phyloP scores from a whole-genome alignment of 2,329 filamentous ascomycete species.

The Colletotrichum tanaceti region DNA sequence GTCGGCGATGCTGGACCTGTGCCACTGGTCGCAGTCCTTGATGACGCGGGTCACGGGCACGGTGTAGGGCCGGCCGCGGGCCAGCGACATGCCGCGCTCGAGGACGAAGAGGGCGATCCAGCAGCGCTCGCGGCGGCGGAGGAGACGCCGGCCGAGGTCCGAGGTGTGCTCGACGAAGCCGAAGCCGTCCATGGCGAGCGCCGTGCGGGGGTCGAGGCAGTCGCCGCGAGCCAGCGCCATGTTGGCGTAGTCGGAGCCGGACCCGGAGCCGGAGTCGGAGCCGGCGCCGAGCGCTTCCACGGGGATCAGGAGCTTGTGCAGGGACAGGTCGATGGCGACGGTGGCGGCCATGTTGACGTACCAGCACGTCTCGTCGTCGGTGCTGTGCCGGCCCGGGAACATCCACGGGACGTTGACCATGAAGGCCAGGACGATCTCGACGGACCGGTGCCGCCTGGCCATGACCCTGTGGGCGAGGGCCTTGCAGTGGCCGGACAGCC shows the following conservation, averaged over 20 bases:
- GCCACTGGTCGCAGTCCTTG: slow-evolving; percentile 77
- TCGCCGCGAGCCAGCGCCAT: slow-evolving; percentile 70
- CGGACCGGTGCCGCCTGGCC: slow-evolving; percentile 71
- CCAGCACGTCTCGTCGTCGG: slow-evolving; percentile 78
- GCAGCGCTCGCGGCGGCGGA: slow-evolving; percentile 74
- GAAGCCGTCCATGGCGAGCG: slow-evolving; percentile 76
- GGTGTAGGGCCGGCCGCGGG: slow-evolving; percentile 75
- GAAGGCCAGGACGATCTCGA: slow-evolving; percentile 79
- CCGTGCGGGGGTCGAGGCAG: slow-evolving; percentile 74
- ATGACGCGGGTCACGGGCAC: slow-evolving; percentile 75
- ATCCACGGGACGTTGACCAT: slow-evolving; percentile 84
- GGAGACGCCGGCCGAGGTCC: slow-evolving; percentile 68
- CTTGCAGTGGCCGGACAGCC: slow-evolving; percentile 73
- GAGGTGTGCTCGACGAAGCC: slow-evolving; percentile 70
- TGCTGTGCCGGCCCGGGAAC: slow-evolving; percentile 73
- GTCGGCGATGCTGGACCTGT: slow-evolving; percentile 71
- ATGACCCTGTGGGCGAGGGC: slow-evolving; percentile 72
- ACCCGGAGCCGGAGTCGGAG: slow-evolving; percentile 55
- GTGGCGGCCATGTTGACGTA: slow-evolving; percentile 78
- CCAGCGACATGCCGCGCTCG: slow-evolving; percentile 77
- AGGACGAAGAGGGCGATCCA: slow-evolving; percentile 80
- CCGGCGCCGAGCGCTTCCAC: slow-evolving; percentile 59
- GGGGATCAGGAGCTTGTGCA: slow-evolving; percentile 76
- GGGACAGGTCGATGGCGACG: slow-evolving; percentile 74
- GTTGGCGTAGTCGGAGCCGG: slow-evolving; percentile 54